Evolutionary conservation across 2,329 filamentous ascomycete genomes (phyloP).

Genomic region (Pseudomassariella vexata): DNA sequence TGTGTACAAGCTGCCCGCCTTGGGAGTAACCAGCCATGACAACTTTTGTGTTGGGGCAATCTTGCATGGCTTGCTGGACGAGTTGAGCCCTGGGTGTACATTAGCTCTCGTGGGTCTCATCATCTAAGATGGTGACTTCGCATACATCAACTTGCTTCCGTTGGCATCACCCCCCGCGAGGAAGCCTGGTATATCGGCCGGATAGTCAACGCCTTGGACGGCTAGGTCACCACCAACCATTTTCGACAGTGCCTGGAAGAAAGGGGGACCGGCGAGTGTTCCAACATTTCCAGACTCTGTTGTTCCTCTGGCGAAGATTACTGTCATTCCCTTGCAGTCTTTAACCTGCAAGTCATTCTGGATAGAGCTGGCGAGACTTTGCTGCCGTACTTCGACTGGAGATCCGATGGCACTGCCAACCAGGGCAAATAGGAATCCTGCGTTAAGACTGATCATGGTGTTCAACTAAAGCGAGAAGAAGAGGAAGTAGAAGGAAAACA

Average conservation of each 20-base stretch:
- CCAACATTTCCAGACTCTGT: slow-evolving; percentile 48
- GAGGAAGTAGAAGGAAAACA: too few species aligned
- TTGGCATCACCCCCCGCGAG: slow-evolving; percentile 36
- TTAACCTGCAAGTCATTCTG: slow-evolving; percentile 6
- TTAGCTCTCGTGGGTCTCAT: slow-evolving; percentile 6
- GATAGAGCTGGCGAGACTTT: slow-evolving; percentile 1
- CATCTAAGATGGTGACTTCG: not conserved
- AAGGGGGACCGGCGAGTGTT: slow-evolving; percentile 39
- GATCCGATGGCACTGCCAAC: slow-evolving; percentile 1
- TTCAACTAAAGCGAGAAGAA: too few species aligned
- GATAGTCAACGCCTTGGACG: slow-evolving; percentile 49
- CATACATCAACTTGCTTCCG: slow-evolving; percentile 35
- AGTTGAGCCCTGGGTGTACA: slow-evolving; percentile 9
- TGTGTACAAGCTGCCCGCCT: slow-evolving; percentile 33
- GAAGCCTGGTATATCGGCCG: slow-evolving; percentile 38
- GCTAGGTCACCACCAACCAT: slow-evolving; percentile 37
- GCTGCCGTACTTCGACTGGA: slow-evolving; percentile 6
- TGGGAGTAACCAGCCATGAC: slow-evolving; percentile 43
- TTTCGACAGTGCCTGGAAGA: slow-evolving; percentile 37
- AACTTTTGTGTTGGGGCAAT: slow-evolving; percentile 38
- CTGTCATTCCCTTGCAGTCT: slow-evolving; percentile 37
- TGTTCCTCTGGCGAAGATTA: slow-evolving; percentile 53
- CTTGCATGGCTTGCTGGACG: slow-evolving; percentile 25
- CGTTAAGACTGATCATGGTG: too few species aligned
- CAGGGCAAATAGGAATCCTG: slow-evolving; percentile 5